Evolutionary conservation across 306 rosid genomes (phyloP).

Genomic region (Calophaca sinica): DNA sequence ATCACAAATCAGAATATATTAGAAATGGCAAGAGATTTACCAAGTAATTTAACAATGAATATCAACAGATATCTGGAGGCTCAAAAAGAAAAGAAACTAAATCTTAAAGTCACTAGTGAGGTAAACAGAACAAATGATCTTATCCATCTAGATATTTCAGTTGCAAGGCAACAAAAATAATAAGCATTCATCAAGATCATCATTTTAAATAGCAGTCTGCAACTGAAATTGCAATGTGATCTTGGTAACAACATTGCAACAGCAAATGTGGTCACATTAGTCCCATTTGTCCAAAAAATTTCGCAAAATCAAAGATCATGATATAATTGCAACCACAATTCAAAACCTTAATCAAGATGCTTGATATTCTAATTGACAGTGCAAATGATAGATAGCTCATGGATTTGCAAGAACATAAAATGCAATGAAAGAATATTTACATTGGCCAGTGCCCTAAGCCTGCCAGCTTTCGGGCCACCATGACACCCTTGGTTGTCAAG

Average conservation of each 20-base stretch:
- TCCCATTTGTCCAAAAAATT: neutral
- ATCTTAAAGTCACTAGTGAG: neutral
- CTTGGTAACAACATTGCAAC: neutral
- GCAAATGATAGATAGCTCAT: conserved; percentile 23
- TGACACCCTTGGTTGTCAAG: conserved; percentile 85
- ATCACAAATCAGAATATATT: conserved; percentile 35
- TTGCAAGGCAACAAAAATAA: no score
- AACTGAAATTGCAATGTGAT: conserved; percentile 8
- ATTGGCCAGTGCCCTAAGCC: conserved; percentile 63
- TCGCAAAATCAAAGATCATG: neutral
- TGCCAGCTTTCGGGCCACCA: conserved; percentile 86
- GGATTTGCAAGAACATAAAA: conserved; percentile 31
- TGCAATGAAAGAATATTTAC: conserved; percentile 55
- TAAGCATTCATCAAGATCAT: conserved; percentile 28
- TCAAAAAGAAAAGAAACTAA: neutral
- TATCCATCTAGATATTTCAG: conserved; percentile 31
- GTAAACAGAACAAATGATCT: conserved; percentile 24
- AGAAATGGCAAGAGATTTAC: neutral
- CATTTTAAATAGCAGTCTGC: neutral
- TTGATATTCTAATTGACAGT: conserved; percentile 7
- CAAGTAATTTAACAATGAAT: conserved; percentile 9
- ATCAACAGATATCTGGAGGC: neutral
- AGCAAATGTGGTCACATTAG: neutral
- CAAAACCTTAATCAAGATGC: conserved; percentile 16
- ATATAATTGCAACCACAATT: neutral